Evolutionary conservation across 805 yeast genomes (phyloP).

Genomic region (Jamesozyma spencerorum): DNA sequence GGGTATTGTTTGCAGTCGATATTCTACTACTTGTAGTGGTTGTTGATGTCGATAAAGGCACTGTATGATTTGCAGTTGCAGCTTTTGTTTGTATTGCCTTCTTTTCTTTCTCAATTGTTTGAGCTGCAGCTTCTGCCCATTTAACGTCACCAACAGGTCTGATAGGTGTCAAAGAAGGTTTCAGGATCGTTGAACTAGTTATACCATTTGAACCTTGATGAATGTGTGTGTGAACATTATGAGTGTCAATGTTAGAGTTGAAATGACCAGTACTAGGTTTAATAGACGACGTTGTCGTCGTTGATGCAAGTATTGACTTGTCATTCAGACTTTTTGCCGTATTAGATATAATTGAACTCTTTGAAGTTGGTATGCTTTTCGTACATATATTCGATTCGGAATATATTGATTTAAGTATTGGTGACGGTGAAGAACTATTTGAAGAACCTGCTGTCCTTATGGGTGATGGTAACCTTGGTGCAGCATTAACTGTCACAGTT

Average conservation of each 20-base stretch:
- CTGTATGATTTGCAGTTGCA: slow-evolving; percentile 2
- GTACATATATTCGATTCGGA: neutral
- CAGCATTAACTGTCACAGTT: slow-evolving; percentile 7
- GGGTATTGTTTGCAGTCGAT: slow-evolving; percentile 15
- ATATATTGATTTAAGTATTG: neutral
- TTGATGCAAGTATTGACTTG: neutral
- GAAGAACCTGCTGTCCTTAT: slow-evolving; percentile 6
- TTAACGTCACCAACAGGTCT: slow-evolving; percentile 46
- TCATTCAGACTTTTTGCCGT: neutral
- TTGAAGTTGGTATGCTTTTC: slow-evolving; percentile 1
- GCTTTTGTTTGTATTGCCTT: slow-evolving; percentile 6
- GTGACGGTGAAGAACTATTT: slow-evolving; percentile 1
- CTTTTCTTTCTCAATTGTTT: slow-evolving; percentile 21
- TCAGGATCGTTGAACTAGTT: slow-evolving; percentile 30
- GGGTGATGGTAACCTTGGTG: slow-evolving; percentile 4
- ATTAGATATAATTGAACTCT: slow-evolving; percentile 4
- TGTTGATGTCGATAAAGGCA: slow-evolving; percentile 2
- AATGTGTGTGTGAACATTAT: slow-evolving; percentile 24
- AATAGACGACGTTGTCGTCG: slow-evolving; percentile 13
- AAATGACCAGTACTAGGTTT: slow-evolving; percentile 9
- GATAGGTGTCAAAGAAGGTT: slow-evolving; percentile 46
- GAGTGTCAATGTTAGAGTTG: slow-evolving; percentile 5
- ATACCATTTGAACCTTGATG: slow-evolving; percentile 27
- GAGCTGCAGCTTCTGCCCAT: slow-evolving; percentile 49
- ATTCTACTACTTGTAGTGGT: slow-evolving; percentile 5